phyloP scores from a whole-genome alignment of 306 rosid genomes.

The Trichosanthes cucumerina region DNA sequence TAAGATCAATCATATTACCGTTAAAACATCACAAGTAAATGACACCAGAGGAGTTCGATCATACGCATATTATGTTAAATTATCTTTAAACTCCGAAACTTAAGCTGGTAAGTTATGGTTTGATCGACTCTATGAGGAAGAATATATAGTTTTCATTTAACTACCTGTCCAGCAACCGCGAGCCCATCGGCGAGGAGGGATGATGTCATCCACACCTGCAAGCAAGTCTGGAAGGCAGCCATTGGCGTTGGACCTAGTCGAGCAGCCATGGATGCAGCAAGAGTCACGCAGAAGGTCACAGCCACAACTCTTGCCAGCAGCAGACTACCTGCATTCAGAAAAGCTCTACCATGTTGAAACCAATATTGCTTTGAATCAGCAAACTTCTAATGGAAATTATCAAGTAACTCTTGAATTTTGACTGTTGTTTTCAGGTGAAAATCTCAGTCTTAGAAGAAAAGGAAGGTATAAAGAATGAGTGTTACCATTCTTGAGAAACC shows the following conservation, averaged over 20 bases:
- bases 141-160: neutral
- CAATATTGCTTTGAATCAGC: neutral
- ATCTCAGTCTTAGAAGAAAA: neutral
- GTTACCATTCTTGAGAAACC: conserved; percentile 79
- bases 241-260: conserved; percentile 70
- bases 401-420: neutral
- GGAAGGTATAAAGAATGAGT: neutral
- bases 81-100: neutral
- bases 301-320: conserved; percentile 75
- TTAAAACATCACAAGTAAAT: no score
- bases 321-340: conserved; percentile 38
- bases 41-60: no score
- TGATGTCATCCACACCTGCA: conserved; percentile 88
- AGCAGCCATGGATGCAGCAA: conserved; percentile 86
- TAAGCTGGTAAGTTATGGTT: neutral
- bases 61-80: neutral
- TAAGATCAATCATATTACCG: no score
- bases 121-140: neutral
- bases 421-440: neutral
- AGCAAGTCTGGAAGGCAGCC: conserved; percentile 96
- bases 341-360: neutral
- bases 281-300: conserved; percentile 88
- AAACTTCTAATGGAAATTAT: neutral
- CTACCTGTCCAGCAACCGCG: conserved; percentile 85
- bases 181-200: conserved; percentile 92